These are phyloP conservation scores for Fusarium equiseti DNA, from an alignment of 2,329 filamentous ascomycete genomes.

Conservation along the genomic window DNA sequence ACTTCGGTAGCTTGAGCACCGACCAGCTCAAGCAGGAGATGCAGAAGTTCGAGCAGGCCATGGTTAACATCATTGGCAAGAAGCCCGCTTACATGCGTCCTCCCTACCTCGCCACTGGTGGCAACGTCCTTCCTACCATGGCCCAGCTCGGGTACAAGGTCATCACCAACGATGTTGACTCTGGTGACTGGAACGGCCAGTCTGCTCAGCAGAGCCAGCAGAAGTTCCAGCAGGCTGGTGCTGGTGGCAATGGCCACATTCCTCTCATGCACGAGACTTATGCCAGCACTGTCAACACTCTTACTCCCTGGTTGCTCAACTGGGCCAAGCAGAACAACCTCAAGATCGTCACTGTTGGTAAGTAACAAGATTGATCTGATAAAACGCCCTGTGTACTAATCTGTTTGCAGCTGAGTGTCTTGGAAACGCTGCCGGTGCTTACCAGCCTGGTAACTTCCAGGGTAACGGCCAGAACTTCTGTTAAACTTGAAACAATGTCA, in stretches of 20 bases:
- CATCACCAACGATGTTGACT: slow-evolving; percentile 71
- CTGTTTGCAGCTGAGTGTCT: slow-evolving; percentile 22
- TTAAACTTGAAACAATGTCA: not conserved
- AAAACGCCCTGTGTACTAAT: not conserved
- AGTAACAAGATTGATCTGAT: slow-evolving; percentile 38
- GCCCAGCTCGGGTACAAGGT: slow-evolving; percentile 67
- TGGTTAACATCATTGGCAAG: slow-evolving; percentile 62
- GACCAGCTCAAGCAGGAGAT: slow-evolving; percentile 61
- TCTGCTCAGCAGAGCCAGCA: slow-evolving; percentile 64
- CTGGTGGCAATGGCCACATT: slow-evolving; percentile 63
- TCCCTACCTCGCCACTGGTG: slow-evolving; percentile 62
- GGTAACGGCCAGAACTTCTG: slow-evolving; percentile 30
- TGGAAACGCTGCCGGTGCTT: slow-evolving; percentile 29
- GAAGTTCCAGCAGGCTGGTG: slow-evolving; percentile 61
- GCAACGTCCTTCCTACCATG: slow-evolving; percentile 58
- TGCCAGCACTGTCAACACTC: slow-evolving; percentile 59
- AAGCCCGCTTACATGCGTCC: slow-evolving; percentile 65
- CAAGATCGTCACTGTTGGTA: slow-evolving; percentile 64
- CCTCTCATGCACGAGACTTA: slow-evolving; percentile 70
- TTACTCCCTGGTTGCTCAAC: slow-evolving; percentile 64
- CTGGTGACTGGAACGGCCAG: slow-evolving; percentile 70
- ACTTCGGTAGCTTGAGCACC: slow-evolving; percentile 55
- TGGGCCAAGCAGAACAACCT: slow-evolving; percentile 63
- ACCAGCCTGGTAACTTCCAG: slow-evolving; percentile 27
- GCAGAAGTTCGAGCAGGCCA: slow-evolving; percentile 62